Base-by-base conservation (phyloP, 176 grass and related monocot species). In the Oryza officinalis region DNA sequence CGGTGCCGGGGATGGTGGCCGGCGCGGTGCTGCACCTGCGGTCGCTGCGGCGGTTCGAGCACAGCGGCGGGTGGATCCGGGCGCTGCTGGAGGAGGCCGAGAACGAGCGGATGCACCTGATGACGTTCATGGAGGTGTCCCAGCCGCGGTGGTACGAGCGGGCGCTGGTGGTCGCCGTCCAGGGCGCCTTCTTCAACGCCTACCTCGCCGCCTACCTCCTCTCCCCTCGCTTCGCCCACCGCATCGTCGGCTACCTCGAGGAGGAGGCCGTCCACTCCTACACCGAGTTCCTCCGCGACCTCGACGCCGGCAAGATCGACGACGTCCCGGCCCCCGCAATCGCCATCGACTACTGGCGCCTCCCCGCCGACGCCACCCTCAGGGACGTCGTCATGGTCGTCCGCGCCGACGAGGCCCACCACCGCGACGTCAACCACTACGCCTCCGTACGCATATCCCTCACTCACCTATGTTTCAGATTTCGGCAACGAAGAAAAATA, bases 231-330 rank as follows among this genome's bases (percentile, higher is more conserved):
- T 94, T 94, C 52, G 87, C 92, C 10, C 92, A 94, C 81, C 92
- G 92, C 8, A 49, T 91, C 18, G 84, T 87, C 49, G 89, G 92
- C 4, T 94, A 94, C 81, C 92, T 91, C 18, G 89, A 94, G 84
- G 92, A 94, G 89, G 92, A 94, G 81, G 92, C 92, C 41, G 76
- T 94, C 81, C 88, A 87, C 81, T 94, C 92, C 63, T 94, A 94
- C 87, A 91, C 89, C 1, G 92, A 91, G 78, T 94, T 71, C 87
- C 89, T 94, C 84, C 85, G 67, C 61, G 92, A 94, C 77, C 87
- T 94, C 12, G 92, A 91, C 20, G 81, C 81, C 33, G 89, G 92
- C 77, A 89, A 87, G 80, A 89, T 91, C 27, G 69, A 87, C 0
- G 89, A 94, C 69, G 47, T 89, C 63, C 89, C 92, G 0, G 92